Conservation (phyloP, 768 basidiomycete species). For the Leucocoprinus birnbaumii region DNA sequence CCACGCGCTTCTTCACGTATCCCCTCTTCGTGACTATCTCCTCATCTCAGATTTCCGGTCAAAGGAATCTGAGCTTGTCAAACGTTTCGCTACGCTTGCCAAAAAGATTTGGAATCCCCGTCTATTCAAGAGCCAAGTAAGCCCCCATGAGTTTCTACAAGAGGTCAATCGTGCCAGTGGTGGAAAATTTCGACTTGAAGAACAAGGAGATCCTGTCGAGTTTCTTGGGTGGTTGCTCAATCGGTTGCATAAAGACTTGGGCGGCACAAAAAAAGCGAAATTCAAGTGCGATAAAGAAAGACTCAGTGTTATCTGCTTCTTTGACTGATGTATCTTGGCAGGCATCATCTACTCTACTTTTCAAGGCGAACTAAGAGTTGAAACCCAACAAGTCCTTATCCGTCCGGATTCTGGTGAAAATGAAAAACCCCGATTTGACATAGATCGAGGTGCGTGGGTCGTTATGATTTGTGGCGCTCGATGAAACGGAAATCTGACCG, state of each 20-base stretch:
- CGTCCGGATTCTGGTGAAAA: slow-evolving; percentile 72
- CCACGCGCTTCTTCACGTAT: slow-evolving; percentile 87
- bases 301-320: slow-evolving; percentile 8
- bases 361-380: slow-evolving; percentile 90
- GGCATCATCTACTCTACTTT: slow-evolving; percentile 92
- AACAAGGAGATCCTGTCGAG: slow-evolving; percentile 95
- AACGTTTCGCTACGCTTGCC: slow-evolving; percentile 81
- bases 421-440: slow-evolving; percentile 89
- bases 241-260: slow-evolving; percentile 86
- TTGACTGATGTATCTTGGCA: slow-evolving; percentile 26
- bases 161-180: slow-evolving; percentile 89
- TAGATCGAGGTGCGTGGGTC: slow-evolving; percentile 76
- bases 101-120: slow-evolving; percentile 97
- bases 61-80: slow-evolving; percentile 84
- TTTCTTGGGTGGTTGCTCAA: slow-evolving; percentile 96
- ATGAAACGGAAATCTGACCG: slow-evolving; percentile 9
- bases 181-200: slow-evolving; percentile 90
- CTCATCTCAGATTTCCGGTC: slow-evolving; percentile 71
- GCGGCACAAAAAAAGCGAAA: slow-evolving; percentile 91
- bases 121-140: slow-evolving; percentile 96
- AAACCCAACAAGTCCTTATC: slow-evolving; percentile 90
- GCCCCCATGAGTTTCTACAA: slow-evolving; percentile 98
- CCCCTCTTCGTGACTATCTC: slow-evolving; percentile 85
- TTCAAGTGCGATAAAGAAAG: slow-evolving; percentile 72
- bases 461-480: slow-evolving; percentile 10